phyloP scores from a whole-genome alignment of 1,139 yeast genomes.

The Wickerhamiella infanticola region DNA sequence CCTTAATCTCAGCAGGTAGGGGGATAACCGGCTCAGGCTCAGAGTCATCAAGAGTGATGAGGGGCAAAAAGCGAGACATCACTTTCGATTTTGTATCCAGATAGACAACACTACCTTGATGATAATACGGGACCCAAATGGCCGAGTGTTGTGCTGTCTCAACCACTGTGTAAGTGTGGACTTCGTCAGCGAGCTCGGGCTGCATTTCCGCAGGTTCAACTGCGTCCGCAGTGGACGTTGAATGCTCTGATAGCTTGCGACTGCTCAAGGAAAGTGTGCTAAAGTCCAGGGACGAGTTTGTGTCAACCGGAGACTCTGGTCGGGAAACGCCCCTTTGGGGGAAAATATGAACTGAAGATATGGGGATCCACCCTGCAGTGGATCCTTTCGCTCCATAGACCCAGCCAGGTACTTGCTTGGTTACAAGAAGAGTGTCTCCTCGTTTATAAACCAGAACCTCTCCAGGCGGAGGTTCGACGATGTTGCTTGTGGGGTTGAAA shows the following conservation, averaged over 20 bases:
- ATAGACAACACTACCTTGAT: background rate
- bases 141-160: background rate
- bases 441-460: background rate
- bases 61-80: background rate
- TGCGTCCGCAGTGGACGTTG: background rate
- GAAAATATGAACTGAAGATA: background rate
- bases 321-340: background rate
- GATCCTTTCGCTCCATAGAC: background rate
- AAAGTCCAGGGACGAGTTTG: background rate
- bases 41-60: background rate
- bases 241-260: background rate
- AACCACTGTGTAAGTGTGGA: background rate
- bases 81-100: background rate
- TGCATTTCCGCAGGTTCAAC: background rate
- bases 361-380: background rate
- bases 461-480: background rate
- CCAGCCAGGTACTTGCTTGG: background rate
- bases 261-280: background rate
- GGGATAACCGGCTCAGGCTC: background rate
- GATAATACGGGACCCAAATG: slow-evolving; percentile 1
- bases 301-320: background rate
- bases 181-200: background rate
- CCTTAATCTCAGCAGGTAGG: background rate
- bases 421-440: background rate
- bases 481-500: background rate